Evolutionary conservation across 495 filamentous ascomycete species (phyloP).

Genomic region (Daldinia grandis): DNA sequence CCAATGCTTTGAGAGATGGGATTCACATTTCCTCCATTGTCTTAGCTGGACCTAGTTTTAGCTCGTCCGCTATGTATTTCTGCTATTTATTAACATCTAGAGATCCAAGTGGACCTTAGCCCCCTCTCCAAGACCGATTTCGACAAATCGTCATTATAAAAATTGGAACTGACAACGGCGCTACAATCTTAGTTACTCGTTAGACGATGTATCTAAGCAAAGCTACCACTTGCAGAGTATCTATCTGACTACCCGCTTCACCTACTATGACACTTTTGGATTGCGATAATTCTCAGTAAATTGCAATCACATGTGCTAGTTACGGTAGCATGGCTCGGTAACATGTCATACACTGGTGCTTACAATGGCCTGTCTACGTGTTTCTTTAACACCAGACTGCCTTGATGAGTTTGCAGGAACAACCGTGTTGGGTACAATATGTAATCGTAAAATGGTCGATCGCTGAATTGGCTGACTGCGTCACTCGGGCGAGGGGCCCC

Average conservation of each 20-base stretch:
- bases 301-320: constrained; percentile 16
- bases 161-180: constrained; percentile 29
- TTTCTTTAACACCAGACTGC: constrained; percentile 15
- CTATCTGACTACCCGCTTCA: background rate
- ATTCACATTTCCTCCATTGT: constrained; percentile 37
- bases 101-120: constrained; percentile 28
- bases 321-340: constrained; percentile 31
- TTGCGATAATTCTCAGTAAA: constrained; percentile 14
- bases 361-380: constrained; percentile 17
- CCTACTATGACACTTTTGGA: constrained; percentile 7
- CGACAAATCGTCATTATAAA: constrained; percentile 33
- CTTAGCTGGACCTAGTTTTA: background rate
- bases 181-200: constrained; percentile 26
- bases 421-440: constrained; percentile 17
- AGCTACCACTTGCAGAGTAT: constrained; percentile 1
- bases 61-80: background rate
- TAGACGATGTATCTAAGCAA: constrained; percentile 14
- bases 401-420: constrained; percentile 31
- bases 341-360: constrained; percentile 29
- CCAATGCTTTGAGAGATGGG: constrained; percentile 21
- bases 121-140: constrained; percentile 22
- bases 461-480: constrained; percentile 43
- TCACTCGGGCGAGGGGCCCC: constrained; percentile 38
- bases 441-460: constrained; percentile 33
- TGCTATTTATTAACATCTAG: constrained; percentile 5